phyloP scores from a whole-genome alignment of 306 rosid species.

The Rosa multiflora region DNA sequence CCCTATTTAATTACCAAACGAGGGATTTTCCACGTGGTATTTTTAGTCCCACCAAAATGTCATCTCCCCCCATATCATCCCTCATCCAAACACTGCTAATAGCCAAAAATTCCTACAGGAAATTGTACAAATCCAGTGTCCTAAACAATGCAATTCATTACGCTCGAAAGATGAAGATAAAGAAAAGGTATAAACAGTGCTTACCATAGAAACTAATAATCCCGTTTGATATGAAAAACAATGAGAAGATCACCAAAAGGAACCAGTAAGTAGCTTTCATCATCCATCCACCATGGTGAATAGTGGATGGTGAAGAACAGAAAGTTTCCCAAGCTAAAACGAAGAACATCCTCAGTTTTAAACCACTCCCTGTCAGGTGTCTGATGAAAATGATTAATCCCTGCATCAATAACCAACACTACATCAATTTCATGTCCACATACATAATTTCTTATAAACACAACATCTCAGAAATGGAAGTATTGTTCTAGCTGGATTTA shows the following conservation, averaged over 20 bases:
- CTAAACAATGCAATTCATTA: background rate
- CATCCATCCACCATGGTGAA: slow-evolving; percentile 95
- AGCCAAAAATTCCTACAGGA: too few species aligned
- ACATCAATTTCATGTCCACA: background rate
- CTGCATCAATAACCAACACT: slow-evolving; percentile 48
- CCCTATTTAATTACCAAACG: too few species aligned
- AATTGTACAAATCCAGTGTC: background rate
- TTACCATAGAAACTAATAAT: slow-evolving; percentile 80
- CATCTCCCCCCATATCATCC: too few species aligned
- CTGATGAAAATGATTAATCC: slow-evolving; percentile 83
- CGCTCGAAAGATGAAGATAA: too few species aligned
- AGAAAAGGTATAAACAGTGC: background rate
- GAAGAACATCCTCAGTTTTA: slow-evolving; percentile 94
- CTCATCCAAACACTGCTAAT: background rate
- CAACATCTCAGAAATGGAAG: background rate
- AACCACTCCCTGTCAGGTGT: slow-evolving; percentile 96
- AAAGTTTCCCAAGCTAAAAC: slow-evolving; percentile 98
- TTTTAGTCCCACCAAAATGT: too few species aligned
- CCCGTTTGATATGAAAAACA: slow-evolving; percentile 90
- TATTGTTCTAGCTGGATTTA: too few species aligned
- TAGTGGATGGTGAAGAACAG: slow-evolving; percentile 71
- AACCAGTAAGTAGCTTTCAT: slow-evolving; percentile 86
- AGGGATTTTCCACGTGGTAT: too few species aligned
- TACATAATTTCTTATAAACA: background rate
- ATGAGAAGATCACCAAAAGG: slow-evolving; percentile 68